Evolutionary conservation across 1,284 basidiomycete genomes (phyloP).

Genomic region (Peniophora sp.): DNA sequence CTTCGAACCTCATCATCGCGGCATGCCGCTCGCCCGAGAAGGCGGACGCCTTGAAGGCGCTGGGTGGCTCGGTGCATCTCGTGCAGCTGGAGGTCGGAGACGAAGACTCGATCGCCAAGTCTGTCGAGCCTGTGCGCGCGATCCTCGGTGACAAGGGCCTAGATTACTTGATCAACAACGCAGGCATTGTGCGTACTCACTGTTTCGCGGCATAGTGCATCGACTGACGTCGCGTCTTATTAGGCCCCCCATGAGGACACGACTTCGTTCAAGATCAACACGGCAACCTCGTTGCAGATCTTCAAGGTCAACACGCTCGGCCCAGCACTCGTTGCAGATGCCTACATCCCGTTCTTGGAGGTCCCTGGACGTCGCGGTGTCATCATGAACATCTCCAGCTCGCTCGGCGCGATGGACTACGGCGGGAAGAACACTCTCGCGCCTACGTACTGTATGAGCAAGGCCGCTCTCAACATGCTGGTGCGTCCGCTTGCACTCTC

Average conservation of each 20-base stretch:
- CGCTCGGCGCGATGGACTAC: slow-evolving; percentile 14
- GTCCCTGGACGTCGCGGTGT: slow-evolving; percentile 14
- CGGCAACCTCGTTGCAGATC: slow-evolving; percentile 6
- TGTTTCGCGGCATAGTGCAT: background rate
- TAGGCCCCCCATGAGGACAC: background rate
- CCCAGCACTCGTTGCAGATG: slow-evolving; percentile 17
- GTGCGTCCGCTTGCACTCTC: slow-evolving; percentile 2
- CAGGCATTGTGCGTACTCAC: slow-evolving; percentile 17
- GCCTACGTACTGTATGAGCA: slow-evolving; percentile 8
- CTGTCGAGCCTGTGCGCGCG: slow-evolving; percentile 12
- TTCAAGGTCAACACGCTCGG: slow-evolving; percentile 18
- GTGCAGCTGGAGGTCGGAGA: slow-evolving; percentile 20
- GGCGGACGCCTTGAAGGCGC: slow-evolving; percentile 11
- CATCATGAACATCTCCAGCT: slow-evolving; percentile 16
- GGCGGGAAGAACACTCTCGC: slow-evolving; percentile 8
- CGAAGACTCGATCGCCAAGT: slow-evolving; percentile 14
- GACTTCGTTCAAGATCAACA: background rate
- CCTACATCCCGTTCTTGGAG: slow-evolving; percentile 18
- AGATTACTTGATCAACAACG: slow-evolving; percentile 24
- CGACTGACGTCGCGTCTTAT: background rate
- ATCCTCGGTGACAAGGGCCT: slow-evolving; percentile 16
- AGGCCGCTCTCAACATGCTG: slow-evolving; percentile 9
- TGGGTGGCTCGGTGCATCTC: slow-evolving; percentile 15
- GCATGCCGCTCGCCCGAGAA: slow-evolving; percentile 18
- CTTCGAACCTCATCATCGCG: slow-evolving; percentile 19